Evolutionary conservation across 2,329 filamentous ascomycete species (phyloP).

Genomic region (Fusarium buxicola): DNA sequence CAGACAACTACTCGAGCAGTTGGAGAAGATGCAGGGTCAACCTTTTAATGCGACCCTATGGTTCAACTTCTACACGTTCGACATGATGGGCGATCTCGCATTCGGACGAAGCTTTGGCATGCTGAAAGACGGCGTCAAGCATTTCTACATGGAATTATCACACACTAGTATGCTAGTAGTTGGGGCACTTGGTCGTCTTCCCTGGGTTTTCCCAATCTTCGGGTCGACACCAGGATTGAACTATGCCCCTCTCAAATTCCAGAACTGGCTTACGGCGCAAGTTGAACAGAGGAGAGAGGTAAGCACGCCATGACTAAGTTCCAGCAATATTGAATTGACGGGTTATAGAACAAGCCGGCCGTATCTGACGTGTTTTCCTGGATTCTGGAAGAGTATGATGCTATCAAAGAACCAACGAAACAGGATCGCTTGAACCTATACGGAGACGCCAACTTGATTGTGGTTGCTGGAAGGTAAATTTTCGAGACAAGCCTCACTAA

Average conservation of each 20-base stretch:
- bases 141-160: slow-evolving; percentile 44
- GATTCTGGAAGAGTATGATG: slow-evolving; percentile 46
- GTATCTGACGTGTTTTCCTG: slow-evolving; percentile 49
- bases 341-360: slow-evolving; percentile 22
- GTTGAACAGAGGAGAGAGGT: slow-evolving; percentile 22
- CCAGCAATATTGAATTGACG: background rate
- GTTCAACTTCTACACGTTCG: slow-evolving; percentile 50
- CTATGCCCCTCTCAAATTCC: slow-evolving; percentile 17
- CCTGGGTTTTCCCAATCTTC: slow-evolving; percentile 28
- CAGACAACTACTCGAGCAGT: slow-evolving; percentile 35
- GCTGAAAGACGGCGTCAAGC: slow-evolving; percentile 46
- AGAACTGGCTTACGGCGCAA: slow-evolving; percentile 19
- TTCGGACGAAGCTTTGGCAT: slow-evolving; percentile 53
- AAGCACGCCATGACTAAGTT: background rate
- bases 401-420: slow-evolving; percentile 13
- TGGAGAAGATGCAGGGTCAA: slow-evolving; percentile 26
- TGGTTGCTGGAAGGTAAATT: slow-evolving; percentile 49
- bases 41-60: slow-evolving; percentile 48
- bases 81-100: slow-evolving; percentile 57
- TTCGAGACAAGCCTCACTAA: accelerated
- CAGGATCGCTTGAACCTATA: slow-evolving; percentile 44
- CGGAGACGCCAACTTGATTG: slow-evolving; percentile 47
- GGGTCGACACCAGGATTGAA: slow-evolving; percentile 17
- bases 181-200: slow-evolving; percentile 39
- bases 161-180: slow-evolving; percentile 41